These are phyloP conservation scores for Xylaria grammica DNA, from an alignment of 495 filamentous ascomycete genomes.

Conservation along the genomic window DNA sequence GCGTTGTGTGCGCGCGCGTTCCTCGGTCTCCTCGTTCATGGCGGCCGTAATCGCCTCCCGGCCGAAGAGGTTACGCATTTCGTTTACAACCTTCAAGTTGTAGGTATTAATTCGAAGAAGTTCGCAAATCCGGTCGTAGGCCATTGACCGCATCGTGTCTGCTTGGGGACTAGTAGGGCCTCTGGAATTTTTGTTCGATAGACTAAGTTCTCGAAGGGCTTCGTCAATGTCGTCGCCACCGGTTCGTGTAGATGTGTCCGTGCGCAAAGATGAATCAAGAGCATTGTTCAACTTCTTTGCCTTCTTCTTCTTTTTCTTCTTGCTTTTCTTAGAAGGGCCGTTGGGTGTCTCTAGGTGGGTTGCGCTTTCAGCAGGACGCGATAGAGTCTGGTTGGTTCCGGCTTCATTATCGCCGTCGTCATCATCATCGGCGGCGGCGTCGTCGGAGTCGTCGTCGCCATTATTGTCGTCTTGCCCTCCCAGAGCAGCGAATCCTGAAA, in stretches of 20 bases:
- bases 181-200: conserved; percentile 33
- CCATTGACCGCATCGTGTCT: conserved; percentile 23
- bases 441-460: conserved; percentile 19
- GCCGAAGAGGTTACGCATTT: conserved; percentile 94
- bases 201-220: conserved; percentile 69
- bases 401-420: conserved; percentile 37
- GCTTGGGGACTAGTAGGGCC: conserved; percentile 18
- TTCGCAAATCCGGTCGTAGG: conserved; percentile 50
- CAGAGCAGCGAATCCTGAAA: conserved; percentile 58
- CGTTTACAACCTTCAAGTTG: conserved; percentile 83
- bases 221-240: conserved; percentile 81
- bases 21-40: conserved; percentile 57
- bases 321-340: conserved; percentile 61
- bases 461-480: conserved; percentile 52
- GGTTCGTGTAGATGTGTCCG: conserved; percentile 33
- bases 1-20: conserved; percentile 46
- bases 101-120: conserved; percentile 77
- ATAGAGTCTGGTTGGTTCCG: background rate
- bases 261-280: background rate
- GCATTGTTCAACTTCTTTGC: conserved; percentile 39
- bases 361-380: conserved; percentile 38
- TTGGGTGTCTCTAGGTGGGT: conserved; percentile 25
- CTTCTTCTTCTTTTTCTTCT: conserved; percentile 68
- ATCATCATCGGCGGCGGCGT: conserved; percentile 46
- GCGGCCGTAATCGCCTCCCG: conserved; percentile 73